Base-by-base conservation (phyloP, 2,329 filamentous ascomycete species). In the Aureobasidium sp. region DNA sequence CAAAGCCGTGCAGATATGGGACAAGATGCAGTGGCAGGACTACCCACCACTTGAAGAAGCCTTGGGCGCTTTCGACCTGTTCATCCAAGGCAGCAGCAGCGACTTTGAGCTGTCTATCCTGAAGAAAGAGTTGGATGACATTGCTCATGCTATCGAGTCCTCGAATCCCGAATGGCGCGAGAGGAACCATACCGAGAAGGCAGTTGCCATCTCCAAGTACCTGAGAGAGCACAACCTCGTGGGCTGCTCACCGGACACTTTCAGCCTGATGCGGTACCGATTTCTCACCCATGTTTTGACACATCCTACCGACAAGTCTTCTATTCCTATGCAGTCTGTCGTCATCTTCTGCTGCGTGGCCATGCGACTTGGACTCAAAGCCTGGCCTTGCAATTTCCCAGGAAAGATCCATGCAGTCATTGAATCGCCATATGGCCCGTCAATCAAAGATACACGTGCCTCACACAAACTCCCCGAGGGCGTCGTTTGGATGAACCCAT, bases 281-380 rank as follows among this genome's bases (percentile, higher is more conserved):
- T 89, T 96, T 68, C 85, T 99, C 61, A 89, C 96, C 67, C 86
- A 97, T 62, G 91, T 91, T 11, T 80, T 95, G 64, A 90, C 89
- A 4, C 78, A 97, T 47, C 85, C 84, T 39, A 85, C 89, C 54
- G 76, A 82, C 7, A 91, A 96, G 69, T 86, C 89, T 31, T 93
- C 91, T 1, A 80, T 97, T 9, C 94, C 93, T 1, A 81, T 97
- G 56, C 88, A 97, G 64, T 94, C 91, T 1, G 88, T 88, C 61
- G 88, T 87, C 63, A 96, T 97, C 65, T 99, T 88, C 74, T 94
- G 89, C 70, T 86, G 85, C 62, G 73, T 97, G 17, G 92, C 91
- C 0, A 81, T 83, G 60, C 82, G 88, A 40, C 72, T 97, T 14
- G 89, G 88, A 1, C 74, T 99, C 50, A 82, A 87, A 67, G 90